Conservation (phyloP, 108 stramenopile genomes). For the Cyclotella atomus region DNA sequence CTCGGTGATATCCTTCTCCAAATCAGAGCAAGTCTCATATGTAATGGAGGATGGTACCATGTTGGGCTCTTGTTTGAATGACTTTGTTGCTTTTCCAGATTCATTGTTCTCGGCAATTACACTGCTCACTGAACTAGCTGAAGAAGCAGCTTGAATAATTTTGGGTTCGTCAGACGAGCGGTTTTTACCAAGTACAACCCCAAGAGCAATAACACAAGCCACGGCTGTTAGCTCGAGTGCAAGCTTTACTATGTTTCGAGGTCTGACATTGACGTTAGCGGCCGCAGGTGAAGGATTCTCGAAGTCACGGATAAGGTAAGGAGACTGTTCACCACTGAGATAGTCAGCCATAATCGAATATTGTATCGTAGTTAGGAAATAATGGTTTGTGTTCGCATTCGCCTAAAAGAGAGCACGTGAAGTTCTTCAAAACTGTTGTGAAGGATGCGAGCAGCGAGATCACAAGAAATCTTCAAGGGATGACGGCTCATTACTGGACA, state of each 20-base stretch:
- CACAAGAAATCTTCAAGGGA: no score
- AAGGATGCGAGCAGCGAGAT: no score
- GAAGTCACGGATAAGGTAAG: no score
- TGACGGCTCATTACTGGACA: no score
- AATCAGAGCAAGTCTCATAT: conserved; percentile 37
- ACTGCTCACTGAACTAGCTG: neutral
- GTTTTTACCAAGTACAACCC: neutral
- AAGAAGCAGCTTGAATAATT: neutral
- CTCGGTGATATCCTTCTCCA: conserved; percentile 25
- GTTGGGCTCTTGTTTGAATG: neutral
- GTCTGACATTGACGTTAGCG: neutral
- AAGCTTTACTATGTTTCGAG: neutral
- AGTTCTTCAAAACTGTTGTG: no score
- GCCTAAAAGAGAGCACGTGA: no score
- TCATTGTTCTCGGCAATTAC: neutral
- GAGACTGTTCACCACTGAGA: conserved; percentile 1
- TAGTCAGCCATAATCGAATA: conserved; percentile 5
- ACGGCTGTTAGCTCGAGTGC: neutral
- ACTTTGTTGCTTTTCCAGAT: neutral
- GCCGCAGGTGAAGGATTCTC: conserved; percentile 1
- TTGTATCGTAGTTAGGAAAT: no score
- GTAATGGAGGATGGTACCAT: conserved; percentile 9
- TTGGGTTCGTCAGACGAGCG: neutral
- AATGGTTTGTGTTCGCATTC: no score
- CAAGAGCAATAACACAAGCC: neutral